These are phyloP conservation scores for Metarhizium album DNA, from an alignment of 2,329 filamentous ascomycete genomes.

Conservation along the genomic window DNA sequence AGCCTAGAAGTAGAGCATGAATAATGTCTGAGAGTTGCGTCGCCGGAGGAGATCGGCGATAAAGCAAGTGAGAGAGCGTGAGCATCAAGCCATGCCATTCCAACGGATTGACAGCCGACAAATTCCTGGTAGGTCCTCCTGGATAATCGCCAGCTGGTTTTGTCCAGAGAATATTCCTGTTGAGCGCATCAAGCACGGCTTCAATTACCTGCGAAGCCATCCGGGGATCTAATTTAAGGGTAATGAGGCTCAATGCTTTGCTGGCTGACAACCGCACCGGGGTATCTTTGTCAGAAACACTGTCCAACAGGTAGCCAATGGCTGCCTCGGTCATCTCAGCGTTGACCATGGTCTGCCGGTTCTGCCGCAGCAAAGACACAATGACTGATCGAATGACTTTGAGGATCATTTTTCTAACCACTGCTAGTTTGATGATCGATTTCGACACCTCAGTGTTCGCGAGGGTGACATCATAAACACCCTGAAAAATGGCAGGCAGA, in stretches of 20 bases:
- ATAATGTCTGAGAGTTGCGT: conserved; percentile 62
- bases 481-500: conserved; percentile 53
- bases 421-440: conserved; percentile 57
- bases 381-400: conserved; percentile 74
- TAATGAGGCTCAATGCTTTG: conserved; percentile 82
- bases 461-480: conserved; percentile 48
- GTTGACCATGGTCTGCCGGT: conserved; percentile 28
- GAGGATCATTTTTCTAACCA: conserved; percentile 71
- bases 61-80: conserved; percentile 76
- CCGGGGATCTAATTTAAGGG: conserved; percentile 64
- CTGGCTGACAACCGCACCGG: conserved; percentile 84
- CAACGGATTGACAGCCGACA: conserved; percentile 67
- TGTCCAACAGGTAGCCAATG: conserved; percentile 71
- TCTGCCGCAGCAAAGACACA: conserved; percentile 50
- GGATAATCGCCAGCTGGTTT: conserved; percentile 24
- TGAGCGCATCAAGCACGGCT: conserved; percentile 64
- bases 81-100: conserved; percentile 91
- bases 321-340: conserved; percentile 62
- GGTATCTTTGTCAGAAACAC: conserved; percentile 77
- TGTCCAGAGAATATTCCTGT: conserved; percentile 45
- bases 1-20: conserved; percentile 63
- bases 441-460: conserved; percentile 36
- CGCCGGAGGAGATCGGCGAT: conserved; percentile 68
- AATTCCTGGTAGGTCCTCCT: conserved; percentile 38
- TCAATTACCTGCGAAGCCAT: conserved; percentile 85